Base-by-base conservation (phyloP, 306 rosid genomes). In the Mucuna pruriens region DNA sequence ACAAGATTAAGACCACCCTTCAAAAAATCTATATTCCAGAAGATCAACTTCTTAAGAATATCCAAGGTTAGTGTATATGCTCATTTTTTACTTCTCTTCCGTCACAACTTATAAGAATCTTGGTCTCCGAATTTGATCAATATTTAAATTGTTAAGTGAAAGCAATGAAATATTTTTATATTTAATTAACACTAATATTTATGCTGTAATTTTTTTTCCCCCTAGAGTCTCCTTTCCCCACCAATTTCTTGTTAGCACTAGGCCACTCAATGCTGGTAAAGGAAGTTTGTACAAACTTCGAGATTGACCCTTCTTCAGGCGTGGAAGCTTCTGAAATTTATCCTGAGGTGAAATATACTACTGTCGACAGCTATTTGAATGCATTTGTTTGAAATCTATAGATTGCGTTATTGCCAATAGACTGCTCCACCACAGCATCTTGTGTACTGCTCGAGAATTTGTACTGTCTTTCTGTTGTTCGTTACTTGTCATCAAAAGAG, bases 341-440 rank as follows among this genome's bases (percentile, higher is more conserved):
- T 33, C 90, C 89, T 8, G 86, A 85, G 16, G 87, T 85, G 25
- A 69, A 86, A 71, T 83, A 86, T 81, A 86, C 86, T 3, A 80
- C 74, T 2, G 23, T 74, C 0, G 87, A 86, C 25, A 33, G 61
- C 7, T 84, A 81, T 34, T 20, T 86, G 66, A 57, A 86, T 23
- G 79, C 67, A 23, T 81, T 88, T 25, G 79, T 88, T 40, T 88
- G 82, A 84, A 57, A 7, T 70, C 1, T 38, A 16, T 1, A 2
- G 11, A 46, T 12, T 63, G 33, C 7, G 5, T 25, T 49, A 7
- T 23, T 44, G 31, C 40, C 16, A 63, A 19, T 20, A 40, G 11
- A 42, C 7, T 20, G 8, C 49, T 70, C 13, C 19, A 7, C 38
- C 6, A 39, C 60, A 46, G 13, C 25, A 22, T 39, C 16, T 23